Evolutionary conservation across 2,329 filamentous ascomycete species (phyloP), one percentile per base, ranked within the genome.

Genomic region (Aspergillus glaucus): DNA sequence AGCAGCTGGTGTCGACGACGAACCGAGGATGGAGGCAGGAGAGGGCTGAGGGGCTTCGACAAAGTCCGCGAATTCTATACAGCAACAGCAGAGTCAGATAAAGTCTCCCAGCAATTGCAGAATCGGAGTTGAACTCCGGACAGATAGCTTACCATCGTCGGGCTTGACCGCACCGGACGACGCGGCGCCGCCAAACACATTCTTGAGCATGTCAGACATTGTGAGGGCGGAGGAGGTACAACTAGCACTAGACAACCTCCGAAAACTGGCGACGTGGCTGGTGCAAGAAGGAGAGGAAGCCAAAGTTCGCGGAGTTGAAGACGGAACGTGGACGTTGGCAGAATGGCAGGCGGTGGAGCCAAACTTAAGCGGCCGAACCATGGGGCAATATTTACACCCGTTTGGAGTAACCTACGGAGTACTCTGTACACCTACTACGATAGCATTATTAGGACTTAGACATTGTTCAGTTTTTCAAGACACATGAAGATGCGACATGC

Each of bases 51-150:
- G 82, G 59, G 84, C 86, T 56, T 82, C 85, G 52, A 89, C 88
- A 65, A 94, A 97, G 76, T 96, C 92, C 73, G 88, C 90, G 69
- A 96, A 96, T 75, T 95, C 91, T 95, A 66, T 34, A 39, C 43
- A 39, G 21, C 46, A 34, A 39, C 17, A 19, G 28, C 19, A 26
- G 15, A 15, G 15, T 52, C 28, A 50, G 43, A 17, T 2, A 15
- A 40, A 15, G 17, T 34, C 14, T n/a, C 14, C n/a, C 32, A 36
- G 17, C 17, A 22, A 40, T 40, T 40, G 37, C 15, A 37, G 10
- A 22, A 6, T 19, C 40, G 17, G 40, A 12, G 19, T 10, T 26
- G 21, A 44, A 15, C 7, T 21, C 15, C 8, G 30, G n/a, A 34
- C 19, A 37, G 40, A 22, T 19, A 34, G 59, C 63, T 51, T 59